A percentile compares a stretch with the other conserved stretches of the same genome.
Evolutionary conservation across 2,329 filamentous ascomycete species (phyloP).

Genomic region (Eurotiales sp.): DNA sequence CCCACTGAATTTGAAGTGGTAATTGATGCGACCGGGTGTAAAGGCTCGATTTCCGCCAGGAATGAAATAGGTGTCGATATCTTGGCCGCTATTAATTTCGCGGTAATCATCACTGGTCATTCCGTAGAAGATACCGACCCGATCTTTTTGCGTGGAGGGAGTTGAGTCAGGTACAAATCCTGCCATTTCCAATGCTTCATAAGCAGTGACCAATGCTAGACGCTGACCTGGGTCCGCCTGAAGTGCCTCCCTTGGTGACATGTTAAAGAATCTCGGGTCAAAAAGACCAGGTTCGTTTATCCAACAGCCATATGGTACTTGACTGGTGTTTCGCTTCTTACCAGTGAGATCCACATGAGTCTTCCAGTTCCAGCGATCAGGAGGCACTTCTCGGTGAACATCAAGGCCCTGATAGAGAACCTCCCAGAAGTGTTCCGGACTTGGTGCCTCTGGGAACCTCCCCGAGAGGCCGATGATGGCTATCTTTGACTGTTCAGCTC

Average conservation of each 20-base stretch:
- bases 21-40: conserved; percentile 64
- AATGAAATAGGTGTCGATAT: conserved; percentile 66
- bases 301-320: conserved; percentile 32
- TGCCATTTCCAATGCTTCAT: conserved; percentile 74
- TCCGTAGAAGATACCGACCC: conserved; percentile 69
- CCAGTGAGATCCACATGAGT: conserved; percentile 32
- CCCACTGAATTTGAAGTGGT: conserved; percentile 71
- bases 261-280: conserved; percentile 38
- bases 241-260: conserved; percentile 68
- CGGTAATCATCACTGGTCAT: conserved; percentile 64
- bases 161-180: conserved; percentile 70
- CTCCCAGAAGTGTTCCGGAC: conserved; percentile 34
- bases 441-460: conserved; percentile 63
- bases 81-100: conserved; percentile 68
- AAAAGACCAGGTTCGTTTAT: conserved; percentile 35
- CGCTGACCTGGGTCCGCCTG: conserved; percentile 78
- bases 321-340: conserved; percentile 29
- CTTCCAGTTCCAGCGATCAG: conserved; percentile 31
- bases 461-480: conserved; percentile 80
- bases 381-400: conserved; percentile 28
- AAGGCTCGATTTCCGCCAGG: conserved; percentile 60
- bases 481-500: conserved; percentile 42
- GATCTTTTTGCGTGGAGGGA: conserved; percentile 58
- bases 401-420: conserved; percentile 31
- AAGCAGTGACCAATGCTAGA: conserved; percentile 68